Conservation (phyloP, 108 stramenopile genomes). For the Cyclotella kingstonii region DNA sequence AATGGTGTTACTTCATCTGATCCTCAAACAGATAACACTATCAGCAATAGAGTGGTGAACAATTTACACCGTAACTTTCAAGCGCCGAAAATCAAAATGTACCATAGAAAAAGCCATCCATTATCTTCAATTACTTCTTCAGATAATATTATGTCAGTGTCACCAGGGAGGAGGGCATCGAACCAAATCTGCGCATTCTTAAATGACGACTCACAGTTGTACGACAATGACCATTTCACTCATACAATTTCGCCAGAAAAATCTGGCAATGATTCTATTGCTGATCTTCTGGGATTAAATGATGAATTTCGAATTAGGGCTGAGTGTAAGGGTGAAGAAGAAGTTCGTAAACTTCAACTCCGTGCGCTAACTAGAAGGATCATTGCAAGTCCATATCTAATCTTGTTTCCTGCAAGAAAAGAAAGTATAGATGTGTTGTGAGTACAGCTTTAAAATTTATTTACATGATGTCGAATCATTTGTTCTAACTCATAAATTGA, state of each 20-base stretch:
- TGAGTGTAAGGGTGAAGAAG: slow-evolving; percentile 35
- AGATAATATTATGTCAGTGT: background rate
- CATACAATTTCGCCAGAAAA: background rate
- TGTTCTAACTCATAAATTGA: background rate
- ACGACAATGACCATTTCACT: background rate
- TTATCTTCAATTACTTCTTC: background rate
- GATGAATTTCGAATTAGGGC: slow-evolving; percentile 36
- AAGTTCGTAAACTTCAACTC: slow-evolving; percentile 75
- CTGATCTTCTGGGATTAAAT: slow-evolving; percentile 34
- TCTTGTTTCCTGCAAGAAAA: slow-evolving; percentile 76
- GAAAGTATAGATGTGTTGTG: slow-evolving; percentile 74
- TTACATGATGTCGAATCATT: background rate
- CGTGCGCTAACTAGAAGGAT: slow-evolving; percentile 73
- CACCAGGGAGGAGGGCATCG: background rate
- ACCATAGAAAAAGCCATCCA: slow-evolving; percentile 1
- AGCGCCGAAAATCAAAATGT: background rate
- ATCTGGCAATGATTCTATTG: slow-evolving; percentile 23
- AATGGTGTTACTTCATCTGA: background rate
- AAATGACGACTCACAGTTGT: no score
- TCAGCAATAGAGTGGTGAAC: background rate
- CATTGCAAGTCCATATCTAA: slow-evolving; percentile 60
- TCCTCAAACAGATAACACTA: no score
- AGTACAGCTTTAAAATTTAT: slow-evolving; percentile 18
- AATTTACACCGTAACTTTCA: background rate
- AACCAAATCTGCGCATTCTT: background rate